Evolutionary conservation across 1,139 yeast genomes (phyloP).

Genomic region (Nadsonia starkeyi-henricii): DNA sequence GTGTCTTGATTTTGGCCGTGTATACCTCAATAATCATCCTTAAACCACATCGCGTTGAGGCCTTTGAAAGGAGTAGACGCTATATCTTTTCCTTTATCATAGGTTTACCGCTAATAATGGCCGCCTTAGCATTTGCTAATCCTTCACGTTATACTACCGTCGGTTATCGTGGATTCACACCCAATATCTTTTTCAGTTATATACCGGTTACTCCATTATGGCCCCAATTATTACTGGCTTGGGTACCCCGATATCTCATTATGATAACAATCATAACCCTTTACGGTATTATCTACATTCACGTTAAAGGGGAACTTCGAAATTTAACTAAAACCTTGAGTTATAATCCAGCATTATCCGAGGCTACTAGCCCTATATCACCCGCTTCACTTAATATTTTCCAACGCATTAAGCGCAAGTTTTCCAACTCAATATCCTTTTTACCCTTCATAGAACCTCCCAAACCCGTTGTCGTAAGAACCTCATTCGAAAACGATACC

Average conservation of each 20-base stretch:
- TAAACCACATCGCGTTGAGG: not conserved
- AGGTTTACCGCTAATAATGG: conserved; percentile 2
- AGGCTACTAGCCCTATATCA: no score
- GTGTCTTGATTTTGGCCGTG: conserved; percentile 3
- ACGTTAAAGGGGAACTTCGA: conserved; percentile 2
- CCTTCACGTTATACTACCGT: not conserved
- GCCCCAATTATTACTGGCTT: conserved; percentile 61
- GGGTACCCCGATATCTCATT: conserved; percentile 71
- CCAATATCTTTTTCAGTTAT: conserved; percentile 23
- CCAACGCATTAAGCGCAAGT: not conserved
- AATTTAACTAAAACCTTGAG: conserved; percentile 2
- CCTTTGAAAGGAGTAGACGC: no score
- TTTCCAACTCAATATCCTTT: not conserved
- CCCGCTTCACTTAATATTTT: no score
- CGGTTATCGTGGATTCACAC: conserved; percentile 5
- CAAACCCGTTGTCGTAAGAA: not conserved
- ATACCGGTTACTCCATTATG: conserved; percentile 61
- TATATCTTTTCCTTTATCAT: conserved; percentile 2
- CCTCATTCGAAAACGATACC: not conserved
- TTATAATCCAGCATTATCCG: not conserved
- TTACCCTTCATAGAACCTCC: not conserved
- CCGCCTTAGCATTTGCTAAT: conserved; percentile 3
- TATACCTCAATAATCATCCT: conserved; percentile 5
- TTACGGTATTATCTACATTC: conserved; percentile 51
- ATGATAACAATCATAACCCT: conserved; percentile 48